Evolutionary conservation across 306 rosid species (phyloP), one percentile per base, ranked within the genome.

Genomic region (Hylodesmum podocarpum): DNA sequence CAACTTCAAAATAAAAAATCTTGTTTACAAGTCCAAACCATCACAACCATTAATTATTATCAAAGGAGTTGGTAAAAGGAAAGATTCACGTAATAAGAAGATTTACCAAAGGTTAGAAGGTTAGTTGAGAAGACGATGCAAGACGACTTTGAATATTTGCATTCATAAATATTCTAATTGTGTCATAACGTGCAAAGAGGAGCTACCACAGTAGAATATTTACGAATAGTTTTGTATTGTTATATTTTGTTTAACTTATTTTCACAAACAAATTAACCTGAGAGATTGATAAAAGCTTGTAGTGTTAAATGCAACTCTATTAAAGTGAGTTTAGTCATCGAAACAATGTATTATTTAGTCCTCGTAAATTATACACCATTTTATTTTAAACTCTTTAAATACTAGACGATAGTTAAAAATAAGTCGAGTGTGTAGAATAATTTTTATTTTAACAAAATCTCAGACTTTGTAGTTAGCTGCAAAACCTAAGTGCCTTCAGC

Each of bases 21-120:
- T 66, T 28, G 34, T 58, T 78, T 41, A 66, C 29, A 74, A 73
- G 43, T 74, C 40, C 14, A 53, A 34, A 41, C 50, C 71, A 79
- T 54, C 77, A 55, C 29, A 69, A 27, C 40, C 64, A 57, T 70
- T 57, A 24, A 76, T 31, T 69, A 79, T 63, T 70, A 68, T 61
- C 66, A 63, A 37, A 16, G 68, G 80, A 84, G 82, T 84, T 65
- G 81, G 84, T 80, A 78, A 76, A 57, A 76, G 73, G 71, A 80
- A 51, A 65, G 70, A 44, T 71, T 80, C 27, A 46, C 61, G 22
- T 16, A 64, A 34, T 55, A 33, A 69, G 31, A 25, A 67, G 53
- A 37, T 39, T 80, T 72, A 65, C 75, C 79, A 53, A 75, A 65
- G 76, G 54, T 70, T 70, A 28, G 29, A 24, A 78, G 80, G 62